Percentiles rank a stretch among this genome's conserved stretches.
phyloP scores from a whole-genome alignment of 192 early-diverging fungal species.

The Coemansia sp. region DNA sequence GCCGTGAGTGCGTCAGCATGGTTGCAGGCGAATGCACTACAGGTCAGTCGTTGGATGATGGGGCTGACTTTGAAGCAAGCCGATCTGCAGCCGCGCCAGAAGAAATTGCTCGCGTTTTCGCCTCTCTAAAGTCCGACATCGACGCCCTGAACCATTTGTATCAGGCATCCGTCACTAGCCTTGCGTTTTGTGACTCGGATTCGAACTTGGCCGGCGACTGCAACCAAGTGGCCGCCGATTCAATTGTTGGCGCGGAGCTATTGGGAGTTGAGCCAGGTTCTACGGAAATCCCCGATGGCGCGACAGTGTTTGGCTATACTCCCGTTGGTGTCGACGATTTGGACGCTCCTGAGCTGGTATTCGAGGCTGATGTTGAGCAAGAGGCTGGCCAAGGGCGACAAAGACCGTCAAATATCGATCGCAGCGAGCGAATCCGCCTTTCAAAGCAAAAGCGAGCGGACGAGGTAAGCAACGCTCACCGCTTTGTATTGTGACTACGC shows the following conservation, averaged over 20 bases:
- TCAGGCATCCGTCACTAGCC: constrained; percentile 23
- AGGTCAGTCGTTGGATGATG: too few species aligned
- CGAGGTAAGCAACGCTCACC: constrained; percentile 18
- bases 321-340: constrained; percentile 8
- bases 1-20: constrained; percentile 15
- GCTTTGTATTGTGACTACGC: too few species aligned
- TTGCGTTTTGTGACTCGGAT: constrained; percentile 10
- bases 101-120: constrained; percentile 32
- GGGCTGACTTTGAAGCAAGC: background rate
- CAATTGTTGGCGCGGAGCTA: background rate
- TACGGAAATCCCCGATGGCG: constrained; percentile 2
- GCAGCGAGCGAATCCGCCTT: constrained; percentile 43
- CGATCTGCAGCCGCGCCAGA: background rate
- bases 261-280: background rate
- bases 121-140: constrained; percentile 47
- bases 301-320: constrained; percentile 33
- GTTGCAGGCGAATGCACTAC: too few species aligned
- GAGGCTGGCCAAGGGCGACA: background rate
- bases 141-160: constrained; percentile 32
- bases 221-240: background rate
- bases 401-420: constrained; percentile 9
- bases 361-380: constrained; percentile 36
- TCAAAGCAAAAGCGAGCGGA: constrained; percentile 26
- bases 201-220: background rate
- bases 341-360: constrained; percentile 30